phyloP scores from a whole-genome alignment of 345 rosid species.

The Populus davidiana region DNA sequence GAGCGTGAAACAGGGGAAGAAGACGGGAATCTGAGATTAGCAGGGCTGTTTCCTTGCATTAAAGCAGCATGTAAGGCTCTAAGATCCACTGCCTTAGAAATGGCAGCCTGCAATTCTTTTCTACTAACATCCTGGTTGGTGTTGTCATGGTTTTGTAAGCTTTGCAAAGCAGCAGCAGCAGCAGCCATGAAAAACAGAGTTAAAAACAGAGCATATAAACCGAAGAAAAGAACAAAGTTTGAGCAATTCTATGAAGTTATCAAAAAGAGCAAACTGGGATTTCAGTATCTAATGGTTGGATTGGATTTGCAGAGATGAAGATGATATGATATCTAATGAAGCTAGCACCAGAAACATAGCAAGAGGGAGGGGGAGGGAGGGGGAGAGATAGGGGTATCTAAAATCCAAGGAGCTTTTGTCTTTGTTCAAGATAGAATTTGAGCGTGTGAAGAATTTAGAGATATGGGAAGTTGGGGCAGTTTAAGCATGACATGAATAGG shows the following conservation, averaged over 20 bases:
- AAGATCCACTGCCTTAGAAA: slow-evolving; percentile 80
- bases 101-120: slow-evolving; percentile 73
- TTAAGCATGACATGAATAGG: not conserved
- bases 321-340: slow-evolving; percentile 44
- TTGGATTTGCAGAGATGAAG: slow-evolving; percentile 33
- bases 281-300: slow-evolving; percentile 32
- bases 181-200: slow-evolving; percentile 57
- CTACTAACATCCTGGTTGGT: slow-evolving; percentile 39
- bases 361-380: slow-evolving; percentile 13
- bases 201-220: slow-evolving; percentile 24
- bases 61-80: slow-evolving; percentile 83
- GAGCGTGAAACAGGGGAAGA: slow-evolving; percentile 63
- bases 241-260: not conserved
- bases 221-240: slow-evolving; percentile 15
- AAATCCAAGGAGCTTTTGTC: not conserved
- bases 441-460: slow-evolving; percentile 7
- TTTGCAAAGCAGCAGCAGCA: slow-evolving; percentile 35
- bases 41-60: slow-evolving; percentile 61
- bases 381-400: slow-evolving; percentile 6
- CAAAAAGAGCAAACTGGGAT: slow-evolving; percentile 6
- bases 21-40: slow-evolving; percentile 46
- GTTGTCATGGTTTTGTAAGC: slow-evolving; percentile 32
- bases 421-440: not conserved
- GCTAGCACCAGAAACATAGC: slow-evolving; percentile 42
- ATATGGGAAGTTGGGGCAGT: not conserved